These are phyloP conservation scores for Pythium aristosporum DNA, from an alignment of 352 stramenopile genomes.

Conservation along the genomic window DNA sequence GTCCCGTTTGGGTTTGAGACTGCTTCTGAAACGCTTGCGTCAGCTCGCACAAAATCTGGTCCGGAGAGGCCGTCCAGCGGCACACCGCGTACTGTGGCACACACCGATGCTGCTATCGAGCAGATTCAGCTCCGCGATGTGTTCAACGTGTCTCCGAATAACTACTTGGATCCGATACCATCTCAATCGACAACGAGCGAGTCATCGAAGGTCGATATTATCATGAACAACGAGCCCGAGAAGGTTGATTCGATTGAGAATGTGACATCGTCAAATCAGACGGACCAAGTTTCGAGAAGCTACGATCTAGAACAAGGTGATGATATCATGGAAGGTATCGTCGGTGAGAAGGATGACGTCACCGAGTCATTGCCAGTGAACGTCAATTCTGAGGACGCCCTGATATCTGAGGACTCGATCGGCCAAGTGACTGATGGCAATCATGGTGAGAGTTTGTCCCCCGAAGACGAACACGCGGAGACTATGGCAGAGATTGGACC, in stretches of 20 bases:
- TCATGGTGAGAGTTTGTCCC: neutral
- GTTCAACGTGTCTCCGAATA: neutral
- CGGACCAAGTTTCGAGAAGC: neutral
- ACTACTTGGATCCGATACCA: neutral
- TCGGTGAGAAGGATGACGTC: neutral
- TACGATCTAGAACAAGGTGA: neutral
- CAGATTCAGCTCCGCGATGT: constrained; percentile 17
- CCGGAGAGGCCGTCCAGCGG: constrained; percentile 1
- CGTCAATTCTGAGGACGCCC: neutral
- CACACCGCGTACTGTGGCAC: neutral
- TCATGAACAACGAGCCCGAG: neutral
- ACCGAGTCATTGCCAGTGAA: neutral
- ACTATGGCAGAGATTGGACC: neutral
- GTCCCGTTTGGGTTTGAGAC: constrained; percentile 32
- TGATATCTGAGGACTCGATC: neutral
- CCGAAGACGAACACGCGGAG: neutral
- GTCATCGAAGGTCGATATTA: neutral
- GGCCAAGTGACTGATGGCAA: neutral
- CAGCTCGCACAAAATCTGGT: constrained; percentile 7
- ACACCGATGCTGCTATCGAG: constrained; percentile 16
- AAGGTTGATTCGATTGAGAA: neutral
- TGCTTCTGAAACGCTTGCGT: neutral
- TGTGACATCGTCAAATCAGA: neutral
- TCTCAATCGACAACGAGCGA: neutral
- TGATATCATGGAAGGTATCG: neutral